Conservation (phyloP, 2,329 filamentous ascomycete genomes). For the Xylariaceae sp. region DNA sequence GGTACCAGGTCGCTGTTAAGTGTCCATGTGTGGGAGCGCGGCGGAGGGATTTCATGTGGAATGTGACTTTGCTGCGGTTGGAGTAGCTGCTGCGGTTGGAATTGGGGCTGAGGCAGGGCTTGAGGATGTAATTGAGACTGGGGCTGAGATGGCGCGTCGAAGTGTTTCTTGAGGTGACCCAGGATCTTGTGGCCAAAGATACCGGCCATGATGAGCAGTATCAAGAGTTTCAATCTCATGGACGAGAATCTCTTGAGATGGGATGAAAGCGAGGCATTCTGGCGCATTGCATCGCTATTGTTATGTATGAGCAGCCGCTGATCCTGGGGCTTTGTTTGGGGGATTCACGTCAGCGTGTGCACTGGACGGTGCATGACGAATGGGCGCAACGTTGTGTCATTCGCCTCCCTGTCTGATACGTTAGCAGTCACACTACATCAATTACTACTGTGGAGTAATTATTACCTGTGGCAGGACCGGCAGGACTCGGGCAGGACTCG, state of each 20-base stretch:
- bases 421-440: no score
- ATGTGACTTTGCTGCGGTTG: slow-evolving; percentile 2
- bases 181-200: slow-evolving; percentile 19
- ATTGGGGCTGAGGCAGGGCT: slow-evolving; percentile 1
- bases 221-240: slow-evolving; percentile 6
- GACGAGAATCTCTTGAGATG: slow-evolving; percentile 9
- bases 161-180: slow-evolving; percentile 10
- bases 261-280: slow-evolving; percentile 8
- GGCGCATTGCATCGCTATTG: slow-evolving; percentile 13
- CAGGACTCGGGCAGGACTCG: no score
- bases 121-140: slow-evolving; percentile 1
- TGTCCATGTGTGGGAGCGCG: slow-evolving; percentile 17
- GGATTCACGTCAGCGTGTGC: neutral
- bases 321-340: neutral
- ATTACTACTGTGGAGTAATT: no score
- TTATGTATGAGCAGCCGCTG: neutral
- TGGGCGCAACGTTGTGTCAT: no score
- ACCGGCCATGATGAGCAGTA: slow-evolving; percentile 15
- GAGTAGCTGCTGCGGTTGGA: neutral
- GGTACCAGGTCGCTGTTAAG: slow-evolving; percentile 42
- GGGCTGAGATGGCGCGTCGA: slow-evolving; percentile 1
- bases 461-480: no score
- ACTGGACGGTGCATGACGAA: neutral
- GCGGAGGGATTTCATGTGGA: neutral
- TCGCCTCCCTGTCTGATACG: no score